These are phyloP conservation scores for Ophiocordyceps sinensis DNA, from an alignment of 2,329 filamentous ascomycete species.

Conservation along the genomic window DNA sequence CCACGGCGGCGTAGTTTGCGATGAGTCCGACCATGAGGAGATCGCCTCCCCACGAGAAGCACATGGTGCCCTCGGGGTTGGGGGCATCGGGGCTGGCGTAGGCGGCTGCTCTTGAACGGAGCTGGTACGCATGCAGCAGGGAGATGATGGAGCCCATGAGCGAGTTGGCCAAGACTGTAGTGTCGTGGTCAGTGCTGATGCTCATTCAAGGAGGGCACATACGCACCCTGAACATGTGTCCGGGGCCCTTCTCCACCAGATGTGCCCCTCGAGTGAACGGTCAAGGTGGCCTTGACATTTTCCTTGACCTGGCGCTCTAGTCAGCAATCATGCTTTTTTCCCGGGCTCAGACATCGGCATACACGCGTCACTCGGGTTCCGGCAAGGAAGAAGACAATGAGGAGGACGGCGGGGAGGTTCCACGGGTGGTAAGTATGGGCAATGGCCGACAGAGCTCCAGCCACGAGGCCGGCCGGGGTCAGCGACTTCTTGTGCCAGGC, in stretches of 20 bases:
- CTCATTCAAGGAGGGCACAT: constrained; percentile 2
- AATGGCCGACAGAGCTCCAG: constrained; percentile 57
- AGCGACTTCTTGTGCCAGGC: constrained; percentile 62
- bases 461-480: constrained; percentile 59
- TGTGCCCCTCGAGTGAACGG: constrained; percentile 58
- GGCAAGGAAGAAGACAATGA: constrained; percentile 74
- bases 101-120: constrained; percentile 30
- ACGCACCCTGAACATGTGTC: constrained; percentile 61
- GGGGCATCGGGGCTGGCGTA: constrained; percentile 17
- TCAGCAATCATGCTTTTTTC: constrained; percentile 4
- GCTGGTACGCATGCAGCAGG: constrained; percentile 45
- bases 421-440: constrained; percentile 87
- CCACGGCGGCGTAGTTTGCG: constrained; percentile 79
- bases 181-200: neutral
- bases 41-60: constrained; percentile 48
- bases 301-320: constrained; percentile 57
- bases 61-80: constrained; percentile 27
- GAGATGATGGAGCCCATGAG: constrained; percentile 54
- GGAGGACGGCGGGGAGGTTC: constrained; percentile 75
- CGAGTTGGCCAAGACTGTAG: constrained; percentile 68
- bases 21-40: constrained; percentile 51
- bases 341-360: constrained; percentile 3
- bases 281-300: constrained; percentile 68
- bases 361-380: constrained; percentile 78
- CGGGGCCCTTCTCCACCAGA: constrained; percentile 69